These are phyloP conservation scores for Arabidopsis arenosa DNA, from an alignment of 345 rosid genomes.

Conservation along the genomic window DNA sequence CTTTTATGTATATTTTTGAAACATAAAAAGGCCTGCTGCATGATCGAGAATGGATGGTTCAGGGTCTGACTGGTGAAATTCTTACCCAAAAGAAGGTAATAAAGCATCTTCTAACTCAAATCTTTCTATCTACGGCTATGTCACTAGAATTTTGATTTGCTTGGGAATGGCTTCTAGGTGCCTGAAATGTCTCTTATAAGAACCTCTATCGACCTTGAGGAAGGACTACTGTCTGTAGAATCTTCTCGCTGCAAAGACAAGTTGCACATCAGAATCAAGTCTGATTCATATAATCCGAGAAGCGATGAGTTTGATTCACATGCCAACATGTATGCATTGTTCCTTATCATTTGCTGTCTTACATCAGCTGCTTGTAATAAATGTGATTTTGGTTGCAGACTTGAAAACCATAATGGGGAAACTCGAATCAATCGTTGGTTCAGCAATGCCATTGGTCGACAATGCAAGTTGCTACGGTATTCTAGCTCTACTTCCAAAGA, in stretches of 20 bases:
- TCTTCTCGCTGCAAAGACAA: conserved; percentile 65
- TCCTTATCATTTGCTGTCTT: neutral
- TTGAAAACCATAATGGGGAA: conserved; percentile 56
- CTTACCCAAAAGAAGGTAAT: conserved; percentile 90
- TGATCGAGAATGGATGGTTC: conserved; percentile 93
- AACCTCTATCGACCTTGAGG: conserved; percentile 69
- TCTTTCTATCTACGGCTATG: neutral
- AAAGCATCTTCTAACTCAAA: conserved; percentile 20
- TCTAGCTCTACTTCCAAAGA: conserved; percentile 48
- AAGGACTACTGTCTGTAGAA: conserved; percentile 60
- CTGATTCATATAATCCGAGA: conserved; percentile 48
- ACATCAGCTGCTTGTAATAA: conserved; percentile 8
- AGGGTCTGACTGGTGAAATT: conserved; percentile 74
- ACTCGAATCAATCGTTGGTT: conserved; percentile 76
- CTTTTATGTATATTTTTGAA: conserved; percentile 14
- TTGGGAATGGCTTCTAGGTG: conserved; percentile 61
- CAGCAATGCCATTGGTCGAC: conserved; percentile 71
- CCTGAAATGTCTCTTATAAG: conserved; percentile 81
- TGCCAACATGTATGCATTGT: conserved; percentile 54
- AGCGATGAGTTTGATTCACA: conserved; percentile 57
- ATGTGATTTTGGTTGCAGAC: conserved; percentile 51
- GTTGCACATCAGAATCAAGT: conserved; percentile 61
- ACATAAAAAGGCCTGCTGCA: conserved; percentile 61
- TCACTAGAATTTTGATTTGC: conserved; percentile 26
- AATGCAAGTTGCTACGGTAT: conserved; percentile 66